Conservation (phyloP, 768 basidiomycete species). For the Trametes sanguinea region DNA sequence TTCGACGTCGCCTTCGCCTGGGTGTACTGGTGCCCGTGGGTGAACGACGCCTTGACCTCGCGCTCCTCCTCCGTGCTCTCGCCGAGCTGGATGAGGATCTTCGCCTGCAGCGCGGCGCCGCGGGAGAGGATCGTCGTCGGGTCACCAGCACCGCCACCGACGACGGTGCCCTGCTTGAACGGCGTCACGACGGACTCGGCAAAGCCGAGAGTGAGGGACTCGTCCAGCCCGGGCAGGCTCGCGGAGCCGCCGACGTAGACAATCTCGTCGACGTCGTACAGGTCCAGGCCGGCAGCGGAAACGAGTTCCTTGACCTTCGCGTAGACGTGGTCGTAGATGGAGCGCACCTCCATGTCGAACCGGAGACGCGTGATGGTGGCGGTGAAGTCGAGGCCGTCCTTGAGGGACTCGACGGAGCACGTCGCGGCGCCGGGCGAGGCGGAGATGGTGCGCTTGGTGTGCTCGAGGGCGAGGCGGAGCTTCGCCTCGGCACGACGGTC, state of each 20-base stretch:
- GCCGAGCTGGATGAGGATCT: conserved; percentile 53
- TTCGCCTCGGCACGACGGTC: conserved; percentile 93
- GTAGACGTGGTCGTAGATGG: conserved; percentile 61
- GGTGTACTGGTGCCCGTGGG: conserved; percentile 41
- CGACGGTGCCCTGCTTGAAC: conserved; percentile 64
- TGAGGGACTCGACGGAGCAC: conserved; percentile 91
- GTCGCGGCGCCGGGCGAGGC: conserved; percentile 87
- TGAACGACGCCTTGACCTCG: conserved; percentile 55
- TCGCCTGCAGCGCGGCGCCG: conserved; percentile 77
- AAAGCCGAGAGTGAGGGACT: conserved; percentile 56
- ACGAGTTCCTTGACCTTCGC: conserved; percentile 55
- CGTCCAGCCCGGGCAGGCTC: conserved; percentile 73
- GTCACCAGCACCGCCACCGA: conserved; percentile 73
- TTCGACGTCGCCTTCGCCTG: conserved; percentile 57
- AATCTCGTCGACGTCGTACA: conserved; percentile 73
- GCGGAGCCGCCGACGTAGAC: conserved; percentile 80
- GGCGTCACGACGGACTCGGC: conserved; percentile 63
- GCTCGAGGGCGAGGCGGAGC: conserved; percentile 87
- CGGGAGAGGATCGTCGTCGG: conserved; percentile 76
- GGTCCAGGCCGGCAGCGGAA: conserved; percentile 52
- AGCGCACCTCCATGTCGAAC: conserved; percentile 46
- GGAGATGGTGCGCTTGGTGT: conserved; percentile 90
- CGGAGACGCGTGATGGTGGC: conserved; percentile 61
- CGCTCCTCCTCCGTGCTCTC: conserved; percentile 44
- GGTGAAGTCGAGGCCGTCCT: conserved; percentile 90